Conservation (phyloP, 768 basidiomycete species). For the Mrakia blollopis region DNA sequence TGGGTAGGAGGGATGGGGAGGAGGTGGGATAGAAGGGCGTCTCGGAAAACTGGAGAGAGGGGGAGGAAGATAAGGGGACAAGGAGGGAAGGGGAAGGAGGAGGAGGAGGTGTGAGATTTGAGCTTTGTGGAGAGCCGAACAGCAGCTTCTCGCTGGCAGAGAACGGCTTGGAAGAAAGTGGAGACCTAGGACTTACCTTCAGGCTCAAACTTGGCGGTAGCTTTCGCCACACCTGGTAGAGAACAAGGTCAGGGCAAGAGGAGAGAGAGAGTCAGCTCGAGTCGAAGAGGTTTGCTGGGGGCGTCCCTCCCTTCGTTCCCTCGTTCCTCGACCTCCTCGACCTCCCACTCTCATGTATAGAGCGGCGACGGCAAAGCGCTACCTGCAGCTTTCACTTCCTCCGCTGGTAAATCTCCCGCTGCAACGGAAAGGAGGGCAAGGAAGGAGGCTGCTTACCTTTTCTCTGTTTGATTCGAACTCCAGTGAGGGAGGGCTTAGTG, state of each 20-base stretch:
- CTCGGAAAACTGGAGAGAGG: constrained; percentile 67
- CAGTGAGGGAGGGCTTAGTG: constrained; percentile 26
- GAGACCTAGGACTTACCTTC: constrained; percentile 3
- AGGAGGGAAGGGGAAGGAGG: not conserved
- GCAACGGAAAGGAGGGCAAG: too few species aligned
- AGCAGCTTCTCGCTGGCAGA: not conserved
- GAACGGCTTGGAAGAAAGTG: too few species aligned
- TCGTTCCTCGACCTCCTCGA: too few species aligned
- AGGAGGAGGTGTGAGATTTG: not conserved
- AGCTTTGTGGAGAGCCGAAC: not conserved
- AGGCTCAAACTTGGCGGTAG: constrained; percentile 38
- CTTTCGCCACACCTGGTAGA: constrained; percentile 35
- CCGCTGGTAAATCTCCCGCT: too few species aligned
- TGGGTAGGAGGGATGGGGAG: constrained; percentile 73
- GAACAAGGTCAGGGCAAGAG: not conserved
- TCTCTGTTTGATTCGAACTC: constrained; percentile 34
- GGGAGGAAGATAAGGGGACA: not conserved
- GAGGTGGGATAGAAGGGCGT: constrained; percentile 85
- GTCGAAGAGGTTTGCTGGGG: not conserved
- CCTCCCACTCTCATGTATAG: too few species aligned
- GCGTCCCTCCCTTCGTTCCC: too few species aligned
- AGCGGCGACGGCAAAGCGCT: too few species aligned
- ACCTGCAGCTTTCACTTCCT: too few species aligned
- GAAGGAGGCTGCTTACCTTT: constrained; percentile 16
- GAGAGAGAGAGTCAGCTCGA: not conserved